These are phyloP conservation scores for Globomyces sp. DNA, from an alignment of 371 early-diverging fungal genomes.

Conservation along the genomic window DNA sequence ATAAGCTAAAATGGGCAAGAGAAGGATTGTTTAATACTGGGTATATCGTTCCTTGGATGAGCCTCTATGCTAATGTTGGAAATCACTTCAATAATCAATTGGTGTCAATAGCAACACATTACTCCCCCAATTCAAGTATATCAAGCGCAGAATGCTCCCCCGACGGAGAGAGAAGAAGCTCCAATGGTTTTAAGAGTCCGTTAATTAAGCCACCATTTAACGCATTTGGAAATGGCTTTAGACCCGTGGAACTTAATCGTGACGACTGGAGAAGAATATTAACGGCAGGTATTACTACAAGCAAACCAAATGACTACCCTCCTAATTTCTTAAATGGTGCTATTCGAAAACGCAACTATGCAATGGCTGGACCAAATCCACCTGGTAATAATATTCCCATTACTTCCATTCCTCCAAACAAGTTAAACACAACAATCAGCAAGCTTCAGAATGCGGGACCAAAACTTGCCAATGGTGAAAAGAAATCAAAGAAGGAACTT, in stretches of 20 bases:
- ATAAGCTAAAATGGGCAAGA: constrained; percentile 20
- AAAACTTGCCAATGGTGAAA: too few species aligned
- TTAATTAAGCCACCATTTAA: constrained; percentile 14
- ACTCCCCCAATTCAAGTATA: neutral
- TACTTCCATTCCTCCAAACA: too few species aligned
- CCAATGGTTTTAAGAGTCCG: constrained; percentile 5
- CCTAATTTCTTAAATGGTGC: too few species aligned
- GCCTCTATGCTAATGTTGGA: constrained; percentile 11
- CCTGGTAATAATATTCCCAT: too few species aligned
- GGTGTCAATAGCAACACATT: constrained; percentile 12
- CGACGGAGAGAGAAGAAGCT: neutral
- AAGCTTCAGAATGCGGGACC: too few species aligned
- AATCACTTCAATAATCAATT: neutral
- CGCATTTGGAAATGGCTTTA: neutral
- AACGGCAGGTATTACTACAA: neutral
- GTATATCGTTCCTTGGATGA: constrained; percentile 30
- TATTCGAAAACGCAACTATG: too few species aligned
- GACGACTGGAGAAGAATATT: constrained; percentile 10
- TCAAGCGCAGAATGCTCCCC: constrained; percentile 3
- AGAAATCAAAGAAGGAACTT: constrained; percentile 4
- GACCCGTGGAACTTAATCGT: constrained; percentile 11
- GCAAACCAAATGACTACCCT: neutral
- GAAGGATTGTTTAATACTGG: constrained; percentile 23
- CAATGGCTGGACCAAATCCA: too few species aligned
- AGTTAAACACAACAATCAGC: too few species aligned